phyloP scores from a whole-genome alignment of 345 rosid species.

The Gossypium thurberi region DNA sequence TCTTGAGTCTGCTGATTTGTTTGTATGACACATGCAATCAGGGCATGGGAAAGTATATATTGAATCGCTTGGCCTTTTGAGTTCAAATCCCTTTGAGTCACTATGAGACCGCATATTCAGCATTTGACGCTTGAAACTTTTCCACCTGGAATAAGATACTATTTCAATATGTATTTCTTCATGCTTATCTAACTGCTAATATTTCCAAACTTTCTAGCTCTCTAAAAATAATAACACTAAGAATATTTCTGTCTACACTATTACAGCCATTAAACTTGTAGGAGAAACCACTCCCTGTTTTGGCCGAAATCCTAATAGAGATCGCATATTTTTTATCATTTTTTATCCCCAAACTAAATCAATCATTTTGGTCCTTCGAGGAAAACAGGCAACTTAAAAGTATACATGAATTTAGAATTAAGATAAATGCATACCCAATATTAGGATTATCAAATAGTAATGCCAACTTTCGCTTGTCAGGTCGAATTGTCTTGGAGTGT shows the following conservation, averaged over 20 bases:
- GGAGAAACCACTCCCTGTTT: not conserved
- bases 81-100: conserved; percentile 88
- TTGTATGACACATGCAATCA: conserved; percentile 88
- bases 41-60: conserved; percentile 93
- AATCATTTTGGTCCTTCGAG: not conserved
- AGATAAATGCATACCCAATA: conserved; percentile 54
- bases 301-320: not conserved
- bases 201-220: not conserved
- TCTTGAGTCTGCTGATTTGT: conserved; percentile 55
- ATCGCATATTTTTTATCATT: not conserved
- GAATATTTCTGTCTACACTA: not conserved
- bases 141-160: conserved; percentile 54
- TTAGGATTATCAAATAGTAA: conserved; percentile 87
- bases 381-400: not conserved
- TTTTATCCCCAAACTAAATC: not conserved
- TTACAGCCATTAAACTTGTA: not conserved
- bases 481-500: conserved; percentile 94
- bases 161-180: not conserved
- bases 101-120: conserved; percentile 86
- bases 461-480: conserved; percentile 97
- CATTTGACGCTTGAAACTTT: conserved; percentile 88
- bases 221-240: not conserved
- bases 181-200: conserved; percentile 2
- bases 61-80: conserved; percentile 84
- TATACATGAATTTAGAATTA: conserved; percentile 4